phyloP scores from a whole-genome alignment of 805 yeast species.

The Lachancea dasiensis region DNA sequence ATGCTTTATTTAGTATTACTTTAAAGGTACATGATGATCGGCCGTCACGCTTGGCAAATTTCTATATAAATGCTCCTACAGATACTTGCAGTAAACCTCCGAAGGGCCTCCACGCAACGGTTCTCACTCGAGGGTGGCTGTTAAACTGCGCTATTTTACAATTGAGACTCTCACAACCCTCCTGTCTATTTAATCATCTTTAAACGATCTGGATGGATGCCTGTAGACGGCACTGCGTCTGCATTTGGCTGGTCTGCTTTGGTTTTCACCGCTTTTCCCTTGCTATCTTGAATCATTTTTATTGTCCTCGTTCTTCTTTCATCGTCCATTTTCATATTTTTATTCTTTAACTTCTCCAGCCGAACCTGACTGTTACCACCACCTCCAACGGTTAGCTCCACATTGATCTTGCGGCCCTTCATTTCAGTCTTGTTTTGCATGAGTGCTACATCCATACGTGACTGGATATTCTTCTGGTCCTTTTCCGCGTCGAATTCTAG shows the following conservation, averaged over 20 bases:
- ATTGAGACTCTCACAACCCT: no score
- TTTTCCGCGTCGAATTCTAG: conserved; percentile 62
- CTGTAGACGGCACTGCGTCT: conserved; percentile 57
- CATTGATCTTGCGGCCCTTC: conserved; percentile 76
- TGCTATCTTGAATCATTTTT: conserved; percentile 40
- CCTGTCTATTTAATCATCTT: conserved; percentile 5
- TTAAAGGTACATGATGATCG: no score
- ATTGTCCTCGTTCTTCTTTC: conserved; percentile 59
- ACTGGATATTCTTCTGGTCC: conserved; percentile 51
- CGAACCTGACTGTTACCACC: conserved; percentile 82
- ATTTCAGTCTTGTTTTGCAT: conserved; percentile 73
- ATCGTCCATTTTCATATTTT: conserved; percentile 67
- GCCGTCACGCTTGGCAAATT: no score
- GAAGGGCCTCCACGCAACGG: no score
- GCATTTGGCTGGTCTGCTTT: conserved; percentile 3
- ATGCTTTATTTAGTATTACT: no score
- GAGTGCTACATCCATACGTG: conserved; percentile 78
- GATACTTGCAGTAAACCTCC: no score
- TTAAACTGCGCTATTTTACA: no score
- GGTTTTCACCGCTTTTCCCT: conserved; percentile 29
- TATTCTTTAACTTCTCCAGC: conserved; percentile 63
- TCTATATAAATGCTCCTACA: no score
- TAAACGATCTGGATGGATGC: conserved; percentile 15
- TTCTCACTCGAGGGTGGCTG: no score
- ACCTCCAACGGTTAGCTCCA: conserved; percentile 96